Conservation (phyloP, 495 filamentous ascomycete genomes). For the Paragyromitra xinjiangensis region DNA sequence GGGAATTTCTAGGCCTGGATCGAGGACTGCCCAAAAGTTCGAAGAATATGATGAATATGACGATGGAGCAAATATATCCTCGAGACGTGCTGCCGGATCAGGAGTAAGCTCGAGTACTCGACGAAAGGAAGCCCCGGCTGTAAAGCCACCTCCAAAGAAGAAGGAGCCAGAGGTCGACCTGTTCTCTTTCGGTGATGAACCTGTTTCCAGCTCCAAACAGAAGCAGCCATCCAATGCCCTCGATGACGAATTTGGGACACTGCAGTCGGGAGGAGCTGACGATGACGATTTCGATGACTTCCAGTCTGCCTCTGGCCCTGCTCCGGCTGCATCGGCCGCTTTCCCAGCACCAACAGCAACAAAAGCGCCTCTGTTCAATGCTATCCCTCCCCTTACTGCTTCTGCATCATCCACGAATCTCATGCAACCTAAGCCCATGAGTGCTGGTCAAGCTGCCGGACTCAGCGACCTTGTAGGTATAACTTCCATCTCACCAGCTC, state of each 20-base stretch:
- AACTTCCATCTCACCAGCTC: constrained; percentile 73
- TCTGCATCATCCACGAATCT: constrained; percentile 71
- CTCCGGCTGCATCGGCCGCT: constrained; percentile 50
- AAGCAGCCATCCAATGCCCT: constrained; percentile 62
- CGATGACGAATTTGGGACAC: constrained; percentile 66
- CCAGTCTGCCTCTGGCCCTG: constrained; percentile 80
- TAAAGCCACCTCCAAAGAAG: constrained; percentile 67
- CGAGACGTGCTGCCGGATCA: constrained; percentile 31
- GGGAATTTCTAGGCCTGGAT: constrained; percentile 55
- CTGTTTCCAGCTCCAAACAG: constrained; percentile 63
- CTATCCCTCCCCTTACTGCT: constrained; percentile 61
- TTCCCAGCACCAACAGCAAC: constrained; percentile 60
- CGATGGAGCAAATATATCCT: constrained; percentile 67
- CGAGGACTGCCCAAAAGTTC: constrained; percentile 75
- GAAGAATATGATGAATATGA: constrained; percentile 98
- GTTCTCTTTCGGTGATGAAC: constrained; percentile 85
- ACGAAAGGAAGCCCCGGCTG: constrained; percentile 61
- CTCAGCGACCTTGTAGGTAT: constrained; percentile 81
- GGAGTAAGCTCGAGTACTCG: constrained; percentile 60
- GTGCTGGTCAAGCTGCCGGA: constrained; percentile 78
- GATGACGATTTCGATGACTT: constrained; percentile 99
- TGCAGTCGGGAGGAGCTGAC: constrained; percentile 66
- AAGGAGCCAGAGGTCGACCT: constrained; percentile 86
- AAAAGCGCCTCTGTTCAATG: constrained; percentile 60
- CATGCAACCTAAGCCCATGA: constrained; percentile 80